Evolutionary conservation across 2,329 filamentous ascomycete species (phyloP), one percentile per base, ranked within the genome.

Genomic region (Clonostachys rosea): DNA sequence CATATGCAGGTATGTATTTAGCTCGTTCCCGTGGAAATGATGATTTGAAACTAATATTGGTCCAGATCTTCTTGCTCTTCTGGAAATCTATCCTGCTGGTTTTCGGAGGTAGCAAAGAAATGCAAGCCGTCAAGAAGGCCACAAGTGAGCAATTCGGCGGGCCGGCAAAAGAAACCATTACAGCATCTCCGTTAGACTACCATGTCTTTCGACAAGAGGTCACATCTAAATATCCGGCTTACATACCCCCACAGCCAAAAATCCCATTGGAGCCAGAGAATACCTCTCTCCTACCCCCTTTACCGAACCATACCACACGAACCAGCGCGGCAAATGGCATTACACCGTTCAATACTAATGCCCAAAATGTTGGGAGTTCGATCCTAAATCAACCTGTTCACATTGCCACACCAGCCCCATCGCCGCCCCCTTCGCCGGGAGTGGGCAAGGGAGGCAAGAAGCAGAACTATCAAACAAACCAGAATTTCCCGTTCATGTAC

Each of bases 401-500:
- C 64, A 99, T 99, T 56, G 94, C 94, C n/a, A 99, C 94, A 2
- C 94, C 94, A 1, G 92, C 91, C 0, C 94, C 94, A 2, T 99
- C 94, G 0, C 94, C 94, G 20, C 94, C 94, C 0, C 94, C 94
- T 1, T 96, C 92, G 2, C 94, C 94, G 1, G 78, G 74, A 10
- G 86, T 86, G 34, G 91, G 91, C 1, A 99, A 97, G 65, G 89
- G 88, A 45, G 91, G 87, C 1, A 99, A 99, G 74, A 99, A 99
- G 63, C 94, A 99, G 60, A 99, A 97, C 56, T 99, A 99, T 59
- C 94, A 99, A 65, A 99, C 94, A 0, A 99, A 99, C 60, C 94
- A 99, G 58, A 94, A 96, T 61, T 97, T 99, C 54, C 94, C 94
- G 0, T 97, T 99, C 61, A 84, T 99, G 70, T 99, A 99, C 56